Evolutionary conservation across 441 rosid genomes (phyloP).

Genomic region (Corymbia calophylla): DNA sequence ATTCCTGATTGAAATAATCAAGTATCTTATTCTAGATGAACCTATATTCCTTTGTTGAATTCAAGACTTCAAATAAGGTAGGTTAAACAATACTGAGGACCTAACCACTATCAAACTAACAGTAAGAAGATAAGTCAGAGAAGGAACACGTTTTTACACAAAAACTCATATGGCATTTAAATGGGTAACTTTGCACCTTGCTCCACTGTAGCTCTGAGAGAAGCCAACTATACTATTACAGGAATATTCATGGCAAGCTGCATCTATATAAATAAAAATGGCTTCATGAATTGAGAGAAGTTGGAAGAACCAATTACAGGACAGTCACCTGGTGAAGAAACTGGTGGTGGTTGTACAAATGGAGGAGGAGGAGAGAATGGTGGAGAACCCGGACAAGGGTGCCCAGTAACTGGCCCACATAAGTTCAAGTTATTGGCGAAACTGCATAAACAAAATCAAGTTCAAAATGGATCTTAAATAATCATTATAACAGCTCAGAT

Average conservation of each 20-base stretch:
- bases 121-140: background rate
- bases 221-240: background rate
- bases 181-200: background rate
- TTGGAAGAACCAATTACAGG: background rate
- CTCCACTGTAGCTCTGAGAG: background rate
- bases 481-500: background rate
- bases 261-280: background rate
- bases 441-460: constrained; percentile 35
- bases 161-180: background rate
- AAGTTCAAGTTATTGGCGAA: constrained; percentile 85
- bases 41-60: background rate
- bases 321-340: constrained; percentile 54
- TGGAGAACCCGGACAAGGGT: constrained; percentile 94
- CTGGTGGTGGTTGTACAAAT: constrained; percentile 65
- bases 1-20: background rate
- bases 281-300: background rate
- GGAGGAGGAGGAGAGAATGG: constrained; percentile 98
- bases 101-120: background rate
- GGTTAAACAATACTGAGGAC: background rate
- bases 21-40: background rate
- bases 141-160: background rate
- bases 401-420: constrained; percentile 90
- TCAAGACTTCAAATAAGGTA: background rate
- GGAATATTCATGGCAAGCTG: background rate
- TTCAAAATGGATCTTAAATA: background rate